Percentiles rank a stretch among this genome's conserved stretches.
These are phyloP conservation scores for Fonsecaea pugnacius DNA, from an alignment of 2,329 filamentous ascomycete genomes.

Conservation along the genomic window DNA sequence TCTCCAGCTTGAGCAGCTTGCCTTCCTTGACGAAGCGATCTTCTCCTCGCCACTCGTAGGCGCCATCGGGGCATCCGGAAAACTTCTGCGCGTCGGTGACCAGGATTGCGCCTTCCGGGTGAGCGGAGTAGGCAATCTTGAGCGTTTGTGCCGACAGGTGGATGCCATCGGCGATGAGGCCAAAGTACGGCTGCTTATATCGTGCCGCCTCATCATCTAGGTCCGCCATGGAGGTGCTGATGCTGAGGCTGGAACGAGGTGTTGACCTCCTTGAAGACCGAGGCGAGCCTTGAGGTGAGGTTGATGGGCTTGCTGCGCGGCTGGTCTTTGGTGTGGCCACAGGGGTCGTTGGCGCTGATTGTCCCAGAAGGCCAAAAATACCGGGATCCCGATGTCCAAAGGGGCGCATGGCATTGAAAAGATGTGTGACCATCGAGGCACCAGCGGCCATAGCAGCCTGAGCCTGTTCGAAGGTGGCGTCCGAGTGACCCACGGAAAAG, in stretches of 20 bases:
- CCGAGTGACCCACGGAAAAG: constrained; percentile 82
- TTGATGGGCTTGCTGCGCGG: constrained; percentile 25
- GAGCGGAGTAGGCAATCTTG: constrained; percentile 85
- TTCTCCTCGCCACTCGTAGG: constrained; percentile 83
- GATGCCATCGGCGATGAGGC: constrained; percentile 87
- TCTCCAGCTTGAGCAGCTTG: constrained; percentile 73
- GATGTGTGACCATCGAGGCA: constrained; percentile 86
- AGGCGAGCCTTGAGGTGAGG: constrained; percentile 30
- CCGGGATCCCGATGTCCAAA: constrained; percentile 90
- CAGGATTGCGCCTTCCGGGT: constrained; percentile 81
- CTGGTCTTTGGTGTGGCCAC: constrained; percentile 32
- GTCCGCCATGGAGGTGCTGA: constrained; percentile 31
- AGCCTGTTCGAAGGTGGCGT: constrained; percentile 83
- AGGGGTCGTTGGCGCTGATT: constrained; percentile 52
- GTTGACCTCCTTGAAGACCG: constrained; percentile 33
- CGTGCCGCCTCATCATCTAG: constrained; percentile 26
- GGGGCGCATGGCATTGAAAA: constrained; percentile 93
- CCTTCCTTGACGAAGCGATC: constrained; percentile 66
- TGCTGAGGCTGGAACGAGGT: constrained; percentile 33
- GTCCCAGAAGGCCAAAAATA: constrained; percentile 82
- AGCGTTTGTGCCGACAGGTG: constrained; percentile 86
- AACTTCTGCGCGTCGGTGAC: constrained; percentile 93
- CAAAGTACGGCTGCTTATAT: constrained; percentile 69
- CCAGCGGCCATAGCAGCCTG: constrained; percentile 72
- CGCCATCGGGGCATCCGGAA: constrained; percentile 79